A percentile compares a stretch with the other conserved stretches of the same genome.
These are phyloP conservation scores for Colletotrichum lentis DNA, from an alignment of 2,329 filamentous ascomycete genomes.

Conservation along the genomic window DNA sequence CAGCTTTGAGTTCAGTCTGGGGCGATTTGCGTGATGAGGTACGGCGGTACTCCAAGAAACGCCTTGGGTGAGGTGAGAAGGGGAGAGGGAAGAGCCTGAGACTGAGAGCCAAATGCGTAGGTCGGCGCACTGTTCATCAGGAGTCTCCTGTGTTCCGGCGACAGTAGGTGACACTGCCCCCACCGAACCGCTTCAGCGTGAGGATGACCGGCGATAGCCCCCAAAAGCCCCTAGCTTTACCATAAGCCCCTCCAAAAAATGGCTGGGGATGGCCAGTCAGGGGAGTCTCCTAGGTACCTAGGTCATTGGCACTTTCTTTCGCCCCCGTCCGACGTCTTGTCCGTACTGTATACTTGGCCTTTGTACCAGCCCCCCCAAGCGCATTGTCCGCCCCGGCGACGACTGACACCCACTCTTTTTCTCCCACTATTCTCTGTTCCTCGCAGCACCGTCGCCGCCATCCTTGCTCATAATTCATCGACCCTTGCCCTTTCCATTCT, in stretches of 20 bases:
- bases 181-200: slow-evolving; percentile 31
- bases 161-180: slow-evolving; percentile 21
- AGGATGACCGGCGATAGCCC: slow-evolving; percentile 35
- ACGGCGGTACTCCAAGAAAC: background rate
- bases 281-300: background rate
- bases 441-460: slow-evolving; percentile 23
- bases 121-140: slow-evolving; percentile 20
- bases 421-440: slow-evolving; percentile 26
- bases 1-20: background rate
- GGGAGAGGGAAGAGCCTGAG: background rate
- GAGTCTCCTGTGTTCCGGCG: slow-evolving; percentile 17
- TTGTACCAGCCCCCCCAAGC: slow-evolving; percentile 23
- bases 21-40: background rate
- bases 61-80: background rate
- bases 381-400: slow-evolving; percentile 34
- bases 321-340: background rate
- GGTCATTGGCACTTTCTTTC: background rate
- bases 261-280: slow-evolving; percentile 11
- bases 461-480: slow-evolving; percentile 34
- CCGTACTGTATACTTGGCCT: slow-evolving; percentile 10
- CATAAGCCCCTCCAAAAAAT: background rate
- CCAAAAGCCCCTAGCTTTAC: slow-evolving; percentile 31
- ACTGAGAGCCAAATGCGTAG: background rate
- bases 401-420: slow-evolving; percentile 28
- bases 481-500: slow-evolving; percentile 37